Conservation (phyloP, 2,329 filamentous ascomycete genomes). For the Fusarium begoniae region DNA sequence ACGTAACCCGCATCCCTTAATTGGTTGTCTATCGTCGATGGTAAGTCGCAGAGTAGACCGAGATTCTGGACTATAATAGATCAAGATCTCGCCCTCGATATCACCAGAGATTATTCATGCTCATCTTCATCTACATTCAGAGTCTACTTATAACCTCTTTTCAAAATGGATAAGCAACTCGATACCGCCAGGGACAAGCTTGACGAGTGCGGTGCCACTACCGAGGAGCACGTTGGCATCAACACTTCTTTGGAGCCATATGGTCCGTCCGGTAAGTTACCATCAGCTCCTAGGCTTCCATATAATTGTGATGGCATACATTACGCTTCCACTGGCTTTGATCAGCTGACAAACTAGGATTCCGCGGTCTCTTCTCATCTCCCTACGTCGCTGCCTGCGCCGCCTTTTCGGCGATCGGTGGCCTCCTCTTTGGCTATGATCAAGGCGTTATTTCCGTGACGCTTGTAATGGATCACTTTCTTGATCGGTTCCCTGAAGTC, state of each 20-base stretch:
- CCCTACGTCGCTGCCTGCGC: constrained; percentile 48
- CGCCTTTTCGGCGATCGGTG: constrained; percentile 49
- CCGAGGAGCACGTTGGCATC: constrained; percentile 1
- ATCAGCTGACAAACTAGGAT: constrained; percentile 30
- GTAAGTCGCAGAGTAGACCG: not conserved
- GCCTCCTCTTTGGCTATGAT: constrained; percentile 51
- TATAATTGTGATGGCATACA: no score
- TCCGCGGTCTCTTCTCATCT: constrained; percentile 45
- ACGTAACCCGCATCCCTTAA: not conserved
- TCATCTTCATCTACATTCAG: not conserved
- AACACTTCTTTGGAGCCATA: not conserved
- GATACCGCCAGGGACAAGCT: not conserved
- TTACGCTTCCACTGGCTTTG: not conserved
- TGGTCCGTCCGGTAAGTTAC: not conserved
- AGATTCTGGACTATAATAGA: not conserved
- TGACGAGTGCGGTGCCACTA: not conserved
- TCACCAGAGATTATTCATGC: not conserved
- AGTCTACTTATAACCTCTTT: not conserved
- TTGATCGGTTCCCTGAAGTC: constrained; percentile 46
- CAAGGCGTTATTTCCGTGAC: constrained; percentile 54
- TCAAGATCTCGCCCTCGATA: not conserved
- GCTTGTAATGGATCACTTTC: constrained; percentile 50
- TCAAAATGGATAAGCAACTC: not conserved
- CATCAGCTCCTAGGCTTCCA: no score
- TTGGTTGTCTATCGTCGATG: not conserved